These are phyloP conservation scores for Nicotiana attenuata DNA, from an alignment of 257 asterid species.

Conservation along the genomic window DNA sequence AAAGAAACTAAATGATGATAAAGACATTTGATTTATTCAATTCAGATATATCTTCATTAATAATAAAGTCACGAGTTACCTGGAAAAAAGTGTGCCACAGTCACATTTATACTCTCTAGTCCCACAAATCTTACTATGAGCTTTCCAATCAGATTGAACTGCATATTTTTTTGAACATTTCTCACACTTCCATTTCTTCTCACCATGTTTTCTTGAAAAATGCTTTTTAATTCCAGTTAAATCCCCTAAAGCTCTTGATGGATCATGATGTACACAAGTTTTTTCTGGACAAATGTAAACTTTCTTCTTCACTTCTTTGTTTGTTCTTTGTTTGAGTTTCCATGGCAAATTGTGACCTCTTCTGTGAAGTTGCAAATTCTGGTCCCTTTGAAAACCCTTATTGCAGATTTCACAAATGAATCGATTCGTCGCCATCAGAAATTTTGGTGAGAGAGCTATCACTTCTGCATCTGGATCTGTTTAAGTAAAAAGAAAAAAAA, in stretches of 20 bases:
- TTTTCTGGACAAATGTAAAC: constrained; percentile 89
- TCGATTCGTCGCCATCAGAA: constrained; percentile 87
- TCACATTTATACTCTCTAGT: constrained; percentile 91
- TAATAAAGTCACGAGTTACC: constrained; percentile 27
- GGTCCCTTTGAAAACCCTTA: constrained; percentile 97
- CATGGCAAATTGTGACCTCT: constrained; percentile 93
- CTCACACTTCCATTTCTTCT: constrained; percentile 92
- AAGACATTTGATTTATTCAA: neutral
- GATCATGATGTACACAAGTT: constrained; percentile 77
- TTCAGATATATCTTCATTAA: neutral
- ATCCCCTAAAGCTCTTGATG: constrained; percentile 81
- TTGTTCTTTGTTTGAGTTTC: constrained; percentile 80
- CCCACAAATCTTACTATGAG: constrained; percentile 91
- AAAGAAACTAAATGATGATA: neutral
- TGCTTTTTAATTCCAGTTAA: constrained; percentile 85
- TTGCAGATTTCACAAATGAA: constrained; percentile 87
- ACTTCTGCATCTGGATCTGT: constrained; percentile 97
- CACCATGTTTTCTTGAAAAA: constrained; percentile 83
- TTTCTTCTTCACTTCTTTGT: constrained; percentile 62
- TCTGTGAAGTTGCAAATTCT: constrained; percentile 80
- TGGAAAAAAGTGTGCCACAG: constrained; percentile 95
- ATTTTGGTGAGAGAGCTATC: constrained; percentile 78
- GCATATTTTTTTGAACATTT: constrained; percentile 89
- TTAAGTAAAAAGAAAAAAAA: neutral
- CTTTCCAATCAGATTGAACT: constrained; percentile 96